A percentile compares a stretch with the other conserved stretches of the same genome.
These are phyloP conservation scores for Ampelocalamus luodianensis DNA, from an alignment of 176 grass and related monocot genomes.

Conservation along the genomic window DNA sequence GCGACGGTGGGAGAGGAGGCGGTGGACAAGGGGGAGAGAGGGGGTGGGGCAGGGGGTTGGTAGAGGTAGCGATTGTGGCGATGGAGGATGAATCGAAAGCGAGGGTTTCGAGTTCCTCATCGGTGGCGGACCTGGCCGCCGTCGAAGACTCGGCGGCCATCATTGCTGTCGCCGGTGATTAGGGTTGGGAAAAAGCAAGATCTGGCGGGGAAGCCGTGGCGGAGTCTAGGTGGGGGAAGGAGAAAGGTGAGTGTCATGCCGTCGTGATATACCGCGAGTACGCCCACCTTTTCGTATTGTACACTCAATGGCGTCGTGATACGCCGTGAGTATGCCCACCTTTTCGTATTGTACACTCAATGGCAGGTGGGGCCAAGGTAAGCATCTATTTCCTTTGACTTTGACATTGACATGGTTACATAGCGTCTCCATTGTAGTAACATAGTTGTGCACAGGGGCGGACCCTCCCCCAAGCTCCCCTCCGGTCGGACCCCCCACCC, in stretches of 20 bases:
- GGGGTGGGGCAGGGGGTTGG: constrained; percentile 78
- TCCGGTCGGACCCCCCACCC: too few species aligned
- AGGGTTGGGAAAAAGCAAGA: constrained; percentile 39
- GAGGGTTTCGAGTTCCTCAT: constrained; percentile 61
- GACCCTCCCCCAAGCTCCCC: too few species aligned
- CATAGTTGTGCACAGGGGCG: too few species aligned
- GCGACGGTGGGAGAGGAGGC: constrained; percentile 10
- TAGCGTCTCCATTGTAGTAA: too few species aligned
- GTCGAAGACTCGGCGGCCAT: constrained; percentile 52
- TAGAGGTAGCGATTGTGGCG: constrained; percentile 39
- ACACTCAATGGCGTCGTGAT: too few species aligned
- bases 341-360: too few species aligned
- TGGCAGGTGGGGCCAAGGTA: too few species aligned
- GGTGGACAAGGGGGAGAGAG: constrained; percentile 43
- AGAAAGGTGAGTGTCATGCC: constrained; percentile 17
- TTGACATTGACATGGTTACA: too few species aligned
- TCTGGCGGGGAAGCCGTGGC: constrained; percentile 40
- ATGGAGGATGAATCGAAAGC: constrained; percentile 49
- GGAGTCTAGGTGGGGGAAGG: constrained; percentile 34
- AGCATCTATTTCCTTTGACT: too few species aligned
- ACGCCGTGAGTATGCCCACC: too few species aligned
- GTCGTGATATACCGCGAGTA: too few species aligned
- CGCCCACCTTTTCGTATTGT: too few species aligned
- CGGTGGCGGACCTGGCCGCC: not conserved
- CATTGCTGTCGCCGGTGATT: constrained; percentile 44